phyloP scores from a whole-genome alignment of 352 stramenopile genomes.

The Pythium brachiatum region DNA sequence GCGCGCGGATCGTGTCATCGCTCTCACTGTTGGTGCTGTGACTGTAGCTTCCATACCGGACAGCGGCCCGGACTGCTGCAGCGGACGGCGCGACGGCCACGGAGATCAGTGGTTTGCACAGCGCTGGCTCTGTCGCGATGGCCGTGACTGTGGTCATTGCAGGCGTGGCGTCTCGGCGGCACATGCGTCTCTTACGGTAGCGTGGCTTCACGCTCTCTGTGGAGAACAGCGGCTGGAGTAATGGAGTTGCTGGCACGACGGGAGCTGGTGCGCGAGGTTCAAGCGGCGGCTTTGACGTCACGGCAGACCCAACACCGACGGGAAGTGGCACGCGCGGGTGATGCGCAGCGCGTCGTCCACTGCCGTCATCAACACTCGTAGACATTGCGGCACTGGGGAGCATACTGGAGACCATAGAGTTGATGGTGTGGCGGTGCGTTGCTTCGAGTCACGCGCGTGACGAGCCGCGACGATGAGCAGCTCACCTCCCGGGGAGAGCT shows the following conservation, averaged over 20 bases:
- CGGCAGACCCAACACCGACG: conserved; percentile 14
- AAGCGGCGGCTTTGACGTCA: conserved; percentile 18
- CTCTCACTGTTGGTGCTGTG: background rate
- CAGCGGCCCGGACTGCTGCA: too few relatives aligned
- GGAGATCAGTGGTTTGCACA: background rate
- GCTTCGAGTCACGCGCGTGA: conserved; percentile 24
- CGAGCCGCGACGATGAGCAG: conserved; percentile 23
- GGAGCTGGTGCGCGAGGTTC: background rate
- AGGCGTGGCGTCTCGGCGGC: background rate
- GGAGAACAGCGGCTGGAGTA: background rate
- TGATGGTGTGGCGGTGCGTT: background rate
- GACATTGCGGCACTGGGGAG: background rate
- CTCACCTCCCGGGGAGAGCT: background rate
- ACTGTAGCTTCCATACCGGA: background rate
- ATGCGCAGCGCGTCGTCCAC: background rate
- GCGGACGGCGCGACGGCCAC: background rate
- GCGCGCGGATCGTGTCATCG: conserved; percentile 15
- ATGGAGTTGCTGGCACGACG: background rate
- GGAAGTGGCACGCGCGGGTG: background rate
- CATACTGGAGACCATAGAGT: background rate
- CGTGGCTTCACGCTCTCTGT: background rate
- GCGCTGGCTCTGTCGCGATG: background rate
- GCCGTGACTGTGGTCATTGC: background rate
- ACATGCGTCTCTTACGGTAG: background rate
- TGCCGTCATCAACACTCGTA: conserved; percentile 3